A percentile compares a stretch with the other conserved stretches of the same genome.
Conservation (phyloP, 2,329 filamentous ascomycete genomes). For the Aspergillus sp. region DNA sequence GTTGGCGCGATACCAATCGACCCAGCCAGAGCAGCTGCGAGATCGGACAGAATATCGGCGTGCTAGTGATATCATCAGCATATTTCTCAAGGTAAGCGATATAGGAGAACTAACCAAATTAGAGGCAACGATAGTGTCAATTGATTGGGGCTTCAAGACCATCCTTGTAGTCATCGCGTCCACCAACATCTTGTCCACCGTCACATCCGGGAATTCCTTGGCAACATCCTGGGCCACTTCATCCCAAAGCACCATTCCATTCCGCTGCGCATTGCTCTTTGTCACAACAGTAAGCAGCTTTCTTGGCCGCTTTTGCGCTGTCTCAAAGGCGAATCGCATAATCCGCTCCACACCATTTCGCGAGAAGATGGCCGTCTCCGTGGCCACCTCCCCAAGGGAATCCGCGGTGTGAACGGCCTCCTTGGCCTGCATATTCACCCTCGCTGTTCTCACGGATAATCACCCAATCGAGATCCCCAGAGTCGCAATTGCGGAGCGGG, state of each 20-base stretch:
- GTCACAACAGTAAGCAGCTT: conserved; percentile 61
- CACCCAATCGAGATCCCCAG: conserved; percentile 62
- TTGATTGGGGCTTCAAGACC: conserved; percentile 54
- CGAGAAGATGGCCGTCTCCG: conserved; percentile 61
- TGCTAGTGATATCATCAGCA: conserved; percentile 28
- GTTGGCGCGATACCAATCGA: conserved; percentile 70
- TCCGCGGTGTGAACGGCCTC: conserved; percentile 56
- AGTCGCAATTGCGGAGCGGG: conserved; percentile 50
- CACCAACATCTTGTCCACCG: conserved; percentile 61
- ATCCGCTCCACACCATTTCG: conserved; percentile 55
- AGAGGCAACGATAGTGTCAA: conserved; percentile 62
- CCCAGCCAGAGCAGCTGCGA: conserved; percentile 65
- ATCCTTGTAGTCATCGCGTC: conserved; percentile 64
- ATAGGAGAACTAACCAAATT: conserved; percentile 41
- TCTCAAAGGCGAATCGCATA: conserved; percentile 61
- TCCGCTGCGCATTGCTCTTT: conserved; percentile 62
- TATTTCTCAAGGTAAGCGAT: background rate
- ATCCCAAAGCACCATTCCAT: conserved; percentile 66
- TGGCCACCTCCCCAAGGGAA: conserved; percentile 58
- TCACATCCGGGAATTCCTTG: conserved; percentile 57
- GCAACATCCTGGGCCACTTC: conserved; percentile 54
- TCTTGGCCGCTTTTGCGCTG: conserved; percentile 51
- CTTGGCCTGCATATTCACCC: conserved; percentile 63
- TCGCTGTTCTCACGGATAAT: conserved; percentile 65
- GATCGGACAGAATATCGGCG: conserved; percentile 65